Evolutionary conservation across 73 alveolate species (phyloP).

Genomic region (Blepharisma stoltei): DNA sequence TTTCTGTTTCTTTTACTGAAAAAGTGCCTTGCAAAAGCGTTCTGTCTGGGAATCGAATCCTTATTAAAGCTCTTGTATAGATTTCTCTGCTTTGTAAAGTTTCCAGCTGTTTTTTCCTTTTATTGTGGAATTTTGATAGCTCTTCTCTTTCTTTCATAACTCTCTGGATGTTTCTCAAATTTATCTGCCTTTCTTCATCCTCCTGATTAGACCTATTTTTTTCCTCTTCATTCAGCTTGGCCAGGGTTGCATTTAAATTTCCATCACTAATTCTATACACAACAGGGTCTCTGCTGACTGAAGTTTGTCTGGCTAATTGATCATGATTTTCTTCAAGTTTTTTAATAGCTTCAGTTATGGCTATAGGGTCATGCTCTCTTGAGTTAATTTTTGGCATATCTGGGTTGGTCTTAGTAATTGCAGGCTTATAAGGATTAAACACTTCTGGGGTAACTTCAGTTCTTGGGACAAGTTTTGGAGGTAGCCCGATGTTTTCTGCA

Average conservation of each 20-base stretch:
- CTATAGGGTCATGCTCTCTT: slow-evolving; percentile 23
- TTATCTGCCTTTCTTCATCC: background rate
- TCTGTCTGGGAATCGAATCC: slow-evolving; percentile 6
- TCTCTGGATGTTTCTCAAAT: background rate
- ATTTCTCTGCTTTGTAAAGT: background rate
- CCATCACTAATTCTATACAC: background rate
- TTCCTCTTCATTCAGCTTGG: background rate
- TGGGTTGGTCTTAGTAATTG: background rate
- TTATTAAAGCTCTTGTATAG: background rate
- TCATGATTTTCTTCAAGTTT: background rate
- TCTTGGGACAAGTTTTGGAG: too few species aligned
- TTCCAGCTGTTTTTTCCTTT: slow-evolving; percentile 8
- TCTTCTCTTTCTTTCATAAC: slow-evolving; percentile 11
- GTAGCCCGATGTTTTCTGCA: background rate
- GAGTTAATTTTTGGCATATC: background rate
- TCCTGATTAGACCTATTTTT: background rate
- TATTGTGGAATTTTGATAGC: background rate
- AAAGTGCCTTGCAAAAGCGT: slow-evolving; percentile 11
- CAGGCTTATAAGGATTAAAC: background rate
- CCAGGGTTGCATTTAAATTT: background rate
- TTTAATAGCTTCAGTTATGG: background rate
- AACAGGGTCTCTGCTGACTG: background rate
- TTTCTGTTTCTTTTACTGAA: slow-evolving; percentile 25
- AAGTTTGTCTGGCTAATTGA: background rate
- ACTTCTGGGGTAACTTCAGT: background rate